Percentiles rank a stretch among this genome's conserved stretches.
phyloP scores from a whole-genome alignment of 2,329 filamentous ascomycete genomes.

The Colletotrichum sp. region DNA sequence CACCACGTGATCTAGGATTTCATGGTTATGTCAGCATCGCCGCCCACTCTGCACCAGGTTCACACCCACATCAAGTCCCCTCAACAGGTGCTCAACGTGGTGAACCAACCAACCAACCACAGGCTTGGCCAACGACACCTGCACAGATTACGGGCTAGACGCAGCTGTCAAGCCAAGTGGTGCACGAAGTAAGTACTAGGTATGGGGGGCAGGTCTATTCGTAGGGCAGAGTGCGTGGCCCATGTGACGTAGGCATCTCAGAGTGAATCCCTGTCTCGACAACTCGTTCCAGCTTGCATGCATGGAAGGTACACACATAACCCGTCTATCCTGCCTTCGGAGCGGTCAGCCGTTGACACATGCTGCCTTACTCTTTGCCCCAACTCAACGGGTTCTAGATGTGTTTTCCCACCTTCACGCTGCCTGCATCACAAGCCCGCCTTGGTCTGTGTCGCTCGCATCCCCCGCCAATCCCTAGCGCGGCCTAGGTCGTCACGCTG shows the following conservation, averaged over 20 bases:
- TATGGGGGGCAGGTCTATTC: neutral
- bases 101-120: constrained; percentile 10
- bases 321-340: neutral
- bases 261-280: neutral
- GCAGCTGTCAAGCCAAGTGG: neutral
- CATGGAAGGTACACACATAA: neutral
- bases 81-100: neutral
- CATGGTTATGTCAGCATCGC: neutral
- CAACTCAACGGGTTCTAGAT: neutral
- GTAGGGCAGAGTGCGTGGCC: neutral
- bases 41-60: neutral
- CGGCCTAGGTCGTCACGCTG: neutral
- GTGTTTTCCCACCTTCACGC: neutral
- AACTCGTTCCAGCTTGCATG: neutral
- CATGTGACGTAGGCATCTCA: constrained; percentile 5
- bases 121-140: neutral
- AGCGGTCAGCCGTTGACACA: constrained; percentile 5
- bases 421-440: neutral
- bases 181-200: neutral
- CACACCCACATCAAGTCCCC: neutral
- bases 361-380: neutral
- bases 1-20: neutral
- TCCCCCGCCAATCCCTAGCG: neutral
- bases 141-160: neutral
- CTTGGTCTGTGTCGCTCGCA: neutral